Evolutionary conservation across 169 alveolate species (phyloP).

Genomic region (Cryptosporidium tyzzeri): DNA sequence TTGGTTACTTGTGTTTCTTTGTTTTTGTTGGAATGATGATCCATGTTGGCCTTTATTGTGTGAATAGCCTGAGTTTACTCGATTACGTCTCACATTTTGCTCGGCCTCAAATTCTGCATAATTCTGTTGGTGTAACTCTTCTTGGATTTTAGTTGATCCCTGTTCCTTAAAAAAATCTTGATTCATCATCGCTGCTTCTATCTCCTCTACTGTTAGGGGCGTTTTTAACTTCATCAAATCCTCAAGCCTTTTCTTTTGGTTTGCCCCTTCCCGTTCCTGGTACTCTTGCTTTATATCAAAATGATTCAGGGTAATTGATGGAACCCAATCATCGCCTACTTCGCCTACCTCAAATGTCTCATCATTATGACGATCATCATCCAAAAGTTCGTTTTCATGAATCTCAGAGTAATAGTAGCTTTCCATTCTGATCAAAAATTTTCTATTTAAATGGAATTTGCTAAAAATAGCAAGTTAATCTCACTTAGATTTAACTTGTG

Average conservation of each 20-base stretch:
- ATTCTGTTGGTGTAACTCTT: neutral
- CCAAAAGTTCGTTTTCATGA: slow-evolving; percentile 50
- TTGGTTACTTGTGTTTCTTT: neutral
- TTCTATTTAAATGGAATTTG: neutral
- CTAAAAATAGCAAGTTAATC: slow-evolving; percentile 14
- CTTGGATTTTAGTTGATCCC: neutral
- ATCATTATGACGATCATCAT: slow-evolving; percentile 67
- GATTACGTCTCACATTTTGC: neutral
- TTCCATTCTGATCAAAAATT: slow-evolving; percentile 8
- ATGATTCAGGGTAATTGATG: slow-evolving; percentile 52
- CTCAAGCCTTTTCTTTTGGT: neutral
- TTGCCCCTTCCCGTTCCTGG: neutral
- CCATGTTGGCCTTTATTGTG: slow-evolving; percentile 7
- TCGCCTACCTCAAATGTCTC: slow-evolving; percentile 72
- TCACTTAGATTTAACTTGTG: neutral
- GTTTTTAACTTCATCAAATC: slow-evolving; percentile 28
- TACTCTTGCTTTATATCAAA: slow-evolving; percentile 11
- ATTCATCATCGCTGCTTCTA: slow-evolving; percentile 54
- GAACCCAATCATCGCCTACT: slow-evolving; percentile 75
- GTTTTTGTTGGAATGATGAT: slow-evolving; percentile 7
- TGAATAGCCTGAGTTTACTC: slow-evolving; percentile 10
- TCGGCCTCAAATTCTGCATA: slow-evolving; percentile 1
- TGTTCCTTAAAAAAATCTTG: slow-evolving; percentile 44
- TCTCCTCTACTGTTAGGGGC: slow-evolving; percentile 61
- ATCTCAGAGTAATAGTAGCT: slow-evolving; percentile 48